phyloP scores from a whole-genome alignment of 257 asterid species.

The Gentiana macrophylla region DNA sequence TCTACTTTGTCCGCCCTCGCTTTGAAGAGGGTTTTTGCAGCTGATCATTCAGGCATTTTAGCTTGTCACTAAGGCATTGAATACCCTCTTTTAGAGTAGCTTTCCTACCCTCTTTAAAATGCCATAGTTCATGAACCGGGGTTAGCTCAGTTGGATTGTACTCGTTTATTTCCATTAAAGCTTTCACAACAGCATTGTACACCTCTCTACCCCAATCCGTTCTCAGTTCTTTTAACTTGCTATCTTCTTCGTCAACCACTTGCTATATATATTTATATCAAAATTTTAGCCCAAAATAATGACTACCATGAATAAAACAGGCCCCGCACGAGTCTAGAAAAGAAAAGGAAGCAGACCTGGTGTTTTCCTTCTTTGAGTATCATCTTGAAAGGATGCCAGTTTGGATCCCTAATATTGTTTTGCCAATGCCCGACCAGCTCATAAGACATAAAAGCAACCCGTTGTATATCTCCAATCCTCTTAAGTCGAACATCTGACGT shows the following conservation, averaged over 20 bases:
- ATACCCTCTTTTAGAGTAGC: conserved; percentile 7
- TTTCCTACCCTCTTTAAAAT: conserved; percentile 6
- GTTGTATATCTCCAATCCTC: conserved; percentile 9
- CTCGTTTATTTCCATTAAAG: conserved; percentile 10
- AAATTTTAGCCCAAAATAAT: too few relatives aligned
- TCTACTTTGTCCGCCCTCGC: too few relatives aligned
- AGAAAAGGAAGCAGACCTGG: conserved; percentile 5
- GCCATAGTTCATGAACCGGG: conserved; percentile 10
- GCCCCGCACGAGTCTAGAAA: too few relatives aligned
- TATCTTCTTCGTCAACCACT: conserved; percentile 10
- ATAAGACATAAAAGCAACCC: conserved; percentile 2
- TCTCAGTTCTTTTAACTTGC: conserved; percentile 3
- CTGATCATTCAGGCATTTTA: too few relatives aligned
- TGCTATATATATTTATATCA: too few relatives aligned
- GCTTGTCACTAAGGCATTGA: conserved; percentile 8
- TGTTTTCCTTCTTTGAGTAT: conserved; percentile 9
- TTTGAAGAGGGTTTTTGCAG: too few relatives aligned
- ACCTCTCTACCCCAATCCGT: conserved; percentile 9
- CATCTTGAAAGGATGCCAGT: conserved; percentile 11
- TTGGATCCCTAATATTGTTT: conserved; percentile 3
- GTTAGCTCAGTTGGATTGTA: conserved; percentile 11
- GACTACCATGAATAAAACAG: too few relatives aligned
- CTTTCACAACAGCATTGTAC: conserved; percentile 4
- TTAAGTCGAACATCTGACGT: conserved; percentile 3
- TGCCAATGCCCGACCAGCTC: conserved; percentile 5